Conservation (phyloP, 768 basidiomycete species). For the Chiua virens region DNA sequence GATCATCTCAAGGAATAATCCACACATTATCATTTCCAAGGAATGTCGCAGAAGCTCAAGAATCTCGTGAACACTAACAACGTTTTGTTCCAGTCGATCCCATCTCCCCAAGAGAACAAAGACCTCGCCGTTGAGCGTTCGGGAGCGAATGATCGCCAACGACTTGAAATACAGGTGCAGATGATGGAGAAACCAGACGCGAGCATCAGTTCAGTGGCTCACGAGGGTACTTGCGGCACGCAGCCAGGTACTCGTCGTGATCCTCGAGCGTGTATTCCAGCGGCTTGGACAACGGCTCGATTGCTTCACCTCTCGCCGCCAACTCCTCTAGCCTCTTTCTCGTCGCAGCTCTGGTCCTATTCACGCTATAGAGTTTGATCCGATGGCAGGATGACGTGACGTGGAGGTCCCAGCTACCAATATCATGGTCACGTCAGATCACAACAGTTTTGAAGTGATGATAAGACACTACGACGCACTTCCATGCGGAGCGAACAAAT, state of each 20-base stretch:
- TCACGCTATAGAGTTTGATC: conserved; percentile 56
- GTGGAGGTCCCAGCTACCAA: conserved; percentile 52
- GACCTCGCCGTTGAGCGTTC: too few species aligned
- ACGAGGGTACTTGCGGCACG: conserved; percentile 3
- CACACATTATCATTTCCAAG: too few species aligned
- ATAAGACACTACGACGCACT: conserved; percentile 34
- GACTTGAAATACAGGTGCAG: too few species aligned
- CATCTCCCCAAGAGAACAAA: too few species aligned
- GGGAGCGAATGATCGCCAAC: too few species aligned
- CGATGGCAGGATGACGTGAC: conserved; percentile 55
- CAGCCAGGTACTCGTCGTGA: conserved; percentile 4
- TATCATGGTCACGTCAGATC: not conserved
- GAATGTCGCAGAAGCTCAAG: too few species aligned
- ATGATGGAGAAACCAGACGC: too few species aligned
- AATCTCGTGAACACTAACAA: too few species aligned
- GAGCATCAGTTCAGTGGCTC: conserved; percentile 9
- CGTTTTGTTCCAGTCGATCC: too few species aligned
- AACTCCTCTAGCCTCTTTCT: conserved; percentile 42
- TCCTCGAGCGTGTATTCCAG: conserved; percentile 10
- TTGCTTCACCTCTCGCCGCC: conserved; percentile 36
- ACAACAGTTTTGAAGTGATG: not conserved
- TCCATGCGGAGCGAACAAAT: conserved; percentile 54
- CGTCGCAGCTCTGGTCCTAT: conserved; percentile 42
- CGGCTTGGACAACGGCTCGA: conserved; percentile 10
- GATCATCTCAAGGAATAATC: too few species aligned